These are phyloP conservation scores for Penicillium egyptiacum DNA, from an alignment of 495 filamentous ascomycete species.

Conservation along the genomic window DNA sequence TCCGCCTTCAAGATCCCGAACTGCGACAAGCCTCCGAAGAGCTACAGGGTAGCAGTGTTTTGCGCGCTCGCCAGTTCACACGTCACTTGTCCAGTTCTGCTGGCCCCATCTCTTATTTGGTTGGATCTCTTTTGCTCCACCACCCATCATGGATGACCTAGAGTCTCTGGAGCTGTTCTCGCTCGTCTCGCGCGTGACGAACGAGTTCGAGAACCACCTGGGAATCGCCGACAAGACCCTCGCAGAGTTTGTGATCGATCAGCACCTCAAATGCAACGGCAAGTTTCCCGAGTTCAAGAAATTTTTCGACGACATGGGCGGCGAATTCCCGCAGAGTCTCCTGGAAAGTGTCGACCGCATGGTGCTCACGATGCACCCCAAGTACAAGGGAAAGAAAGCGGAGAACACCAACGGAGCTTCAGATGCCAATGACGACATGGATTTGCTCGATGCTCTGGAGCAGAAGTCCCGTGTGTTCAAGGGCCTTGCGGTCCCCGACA, in stretches of 20 bases:
- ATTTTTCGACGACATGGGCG: slow-evolving; percentile 69
- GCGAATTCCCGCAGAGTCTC: slow-evolving; percentile 86
- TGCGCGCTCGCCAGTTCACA: slow-evolving; percentile 20
- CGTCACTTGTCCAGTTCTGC: slow-evolving; percentile 5
- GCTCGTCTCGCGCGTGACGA: slow-evolving; percentile 91
- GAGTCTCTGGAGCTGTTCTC: slow-evolving; percentile 87
- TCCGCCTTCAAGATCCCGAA: slow-evolving; percentile 35
- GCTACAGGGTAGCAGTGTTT: slow-evolving; percentile 17
- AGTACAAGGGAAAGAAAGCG: slow-evolving; percentile 59
- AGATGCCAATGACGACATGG: slow-evolving; percentile 32
- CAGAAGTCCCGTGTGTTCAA: slow-evolving; percentile 80
- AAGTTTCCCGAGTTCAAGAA: slow-evolving; percentile 68
- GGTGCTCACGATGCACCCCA: slow-evolving; percentile 86
- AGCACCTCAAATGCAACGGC: slow-evolving; percentile 70
- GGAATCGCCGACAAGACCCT: slow-evolving; percentile 92
- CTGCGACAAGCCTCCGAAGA: slow-evolving; percentile 11
- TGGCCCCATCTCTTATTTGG: slow-evolving; percentile 2
- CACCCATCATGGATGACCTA: slow-evolving; percentile 75
- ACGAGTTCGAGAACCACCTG: slow-evolving; percentile 90
- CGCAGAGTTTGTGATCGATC: slow-evolving; percentile 91
- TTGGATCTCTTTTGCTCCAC: slow-evolving; percentile 8
- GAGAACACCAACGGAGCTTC: slow-evolving; percentile 21
- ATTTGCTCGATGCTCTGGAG: slow-evolving; percentile 50
- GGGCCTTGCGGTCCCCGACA: slow-evolving; percentile 85
- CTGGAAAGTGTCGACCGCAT: slow-evolving; percentile 88